Percentiles rank a stretch among this genome's conserved stretches.
These are phyloP conservation scores for Paspalum notatum DNA, from an alignment of 176 grass and related monocot species.

Conservation along the genomic window DNA sequence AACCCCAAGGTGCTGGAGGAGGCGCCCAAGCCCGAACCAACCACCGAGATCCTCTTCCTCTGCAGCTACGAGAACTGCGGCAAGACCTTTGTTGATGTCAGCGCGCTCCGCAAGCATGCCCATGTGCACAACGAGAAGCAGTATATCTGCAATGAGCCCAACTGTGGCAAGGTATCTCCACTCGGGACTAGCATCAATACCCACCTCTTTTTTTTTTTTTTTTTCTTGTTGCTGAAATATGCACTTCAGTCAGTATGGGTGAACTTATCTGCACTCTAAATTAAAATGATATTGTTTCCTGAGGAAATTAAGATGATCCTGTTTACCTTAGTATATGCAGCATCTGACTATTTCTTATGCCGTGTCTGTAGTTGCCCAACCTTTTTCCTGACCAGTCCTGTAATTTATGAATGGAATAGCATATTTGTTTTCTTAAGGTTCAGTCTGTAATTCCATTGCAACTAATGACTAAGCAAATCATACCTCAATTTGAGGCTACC, in stretches of 20 bases:
- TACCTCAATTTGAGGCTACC: not conserved
- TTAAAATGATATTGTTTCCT: not conserved
- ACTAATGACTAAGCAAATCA: not conserved
- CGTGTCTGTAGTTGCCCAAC: not conserved
- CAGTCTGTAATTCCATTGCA: not conserved
- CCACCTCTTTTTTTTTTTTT: no score
- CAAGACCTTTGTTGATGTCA: conserved; percentile 75
- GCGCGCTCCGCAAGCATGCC: conserved; percentile 64
- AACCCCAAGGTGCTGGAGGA: conserved; percentile 37
- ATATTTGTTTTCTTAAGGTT: not conserved
- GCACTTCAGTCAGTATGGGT: not conserved
- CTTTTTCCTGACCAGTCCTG: not conserved
- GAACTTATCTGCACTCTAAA: not conserved
- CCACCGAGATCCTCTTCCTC: conserved; percentile 81
- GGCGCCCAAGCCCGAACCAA: conserved; percentile 58
- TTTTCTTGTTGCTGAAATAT: not conserved
- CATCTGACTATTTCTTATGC: not conserved
- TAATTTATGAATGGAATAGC: not conserved
- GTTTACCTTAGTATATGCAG: not conserved
- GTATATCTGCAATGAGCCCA: conserved; percentile 66
- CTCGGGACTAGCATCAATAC: not conserved
- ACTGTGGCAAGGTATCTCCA: conserved; percentile 77
- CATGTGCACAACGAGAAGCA: conserved; percentile 73
- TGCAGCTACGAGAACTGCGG: conserved; percentile 83
- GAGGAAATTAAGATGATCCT: not conserved